phyloP scores from a whole-genome alignment of 257 asterid species.

The Lycium ferocissimum region DNA sequence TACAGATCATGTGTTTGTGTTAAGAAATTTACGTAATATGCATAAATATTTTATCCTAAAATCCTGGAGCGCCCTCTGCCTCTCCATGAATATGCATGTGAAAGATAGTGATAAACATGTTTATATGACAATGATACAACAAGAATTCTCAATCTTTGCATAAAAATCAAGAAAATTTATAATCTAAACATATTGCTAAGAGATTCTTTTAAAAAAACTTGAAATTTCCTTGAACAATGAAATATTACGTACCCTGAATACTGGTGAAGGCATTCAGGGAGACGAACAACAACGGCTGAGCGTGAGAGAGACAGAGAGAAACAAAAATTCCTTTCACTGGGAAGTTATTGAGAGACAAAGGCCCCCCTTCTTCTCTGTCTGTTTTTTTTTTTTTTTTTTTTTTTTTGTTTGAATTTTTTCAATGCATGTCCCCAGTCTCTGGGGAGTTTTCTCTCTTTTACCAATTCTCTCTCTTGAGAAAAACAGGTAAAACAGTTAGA shows the following conservation, averaged over 20 bases:
- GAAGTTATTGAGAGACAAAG: constrained; percentile 55
- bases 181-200: not conserved
- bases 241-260: constrained; percentile 72
- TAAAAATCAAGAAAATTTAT: not conserved
- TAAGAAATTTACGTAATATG: not conserved
- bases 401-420: not conserved
- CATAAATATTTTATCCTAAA: not conserved
- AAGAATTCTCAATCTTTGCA: not conserved
- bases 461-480: not conserved
- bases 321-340: constrained; percentile 80
- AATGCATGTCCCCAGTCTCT: constrained; percentile 23
- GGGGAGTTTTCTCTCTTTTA: constrained; percentile 25
- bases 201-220: not conserved
- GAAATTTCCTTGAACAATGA: not conserved
- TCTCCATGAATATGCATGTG: not conserved
- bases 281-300: constrained; percentile 89
- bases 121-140: not conserved
- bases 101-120: not conserved
- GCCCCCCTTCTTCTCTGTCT: constrained; percentile 42
- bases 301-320: constrained; percentile 63
- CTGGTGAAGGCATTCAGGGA: constrained; percentile 99
- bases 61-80: not conserved
- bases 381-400: not conserved
- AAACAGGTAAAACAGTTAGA: not conserved
- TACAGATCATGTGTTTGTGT: not conserved